These are phyloP conservation scores for Lachnellula hyalina DNA, from an alignment of 2,329 filamentous ascomycete genomes.

Conservation along the genomic window DNA sequence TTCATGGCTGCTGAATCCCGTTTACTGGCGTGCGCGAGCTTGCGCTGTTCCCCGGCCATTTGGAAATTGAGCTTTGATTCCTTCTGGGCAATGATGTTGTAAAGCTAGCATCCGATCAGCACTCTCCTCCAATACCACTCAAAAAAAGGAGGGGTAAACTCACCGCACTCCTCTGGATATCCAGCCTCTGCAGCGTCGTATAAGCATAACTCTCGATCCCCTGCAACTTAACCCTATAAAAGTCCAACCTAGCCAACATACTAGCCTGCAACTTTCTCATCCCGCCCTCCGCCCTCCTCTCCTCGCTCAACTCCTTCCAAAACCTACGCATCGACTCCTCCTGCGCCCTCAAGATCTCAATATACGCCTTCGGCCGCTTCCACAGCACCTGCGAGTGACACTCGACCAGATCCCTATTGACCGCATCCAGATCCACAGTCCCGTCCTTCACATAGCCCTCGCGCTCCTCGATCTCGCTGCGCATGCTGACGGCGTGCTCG, in stretches of 20 bases:
- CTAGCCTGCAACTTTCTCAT: slow-evolving; percentile 45
- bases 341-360: slow-evolving; percentile 47
- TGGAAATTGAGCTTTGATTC: slow-evolving; percentile 60
- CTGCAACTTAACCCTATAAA: slow-evolving; percentile 55
- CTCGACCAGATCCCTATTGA: slow-evolving; percentile 58
- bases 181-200: slow-evolving; percentile 54
- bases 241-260: slow-evolving; percentile 51
- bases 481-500: slow-evolving; percentile 56
- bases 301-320: slow-evolving; percentile 8
- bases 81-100: slow-evolving; percentile 62
- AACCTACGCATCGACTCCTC: slow-evolving; percentile 39
- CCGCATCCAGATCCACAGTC: slow-evolving; percentile 51
- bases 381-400: slow-evolving; percentile 58
- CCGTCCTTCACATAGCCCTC: slow-evolving; percentile 52
- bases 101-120: slow-evolving; percentile 40
- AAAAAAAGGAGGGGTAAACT: slow-evolving; percentile 26
- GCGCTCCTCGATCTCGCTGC: slow-evolving; percentile 27
- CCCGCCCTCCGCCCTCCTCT: slow-evolving; percentile 3
- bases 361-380: slow-evolving; percentile 58
- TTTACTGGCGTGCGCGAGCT: slow-evolving; percentile 35
- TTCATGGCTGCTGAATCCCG: slow-evolving; percentile 53
- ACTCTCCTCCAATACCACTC: background rate
- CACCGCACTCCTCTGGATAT: slow-evolving; percentile 57
- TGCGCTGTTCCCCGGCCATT: slow-evolving; percentile 41
- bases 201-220: slow-evolving; percentile 59